These are phyloP conservation scores for Agmasoma carcini DNA, from an alignment of 371 early-diverging fungal genomes.

Conservation along the genomic window DNA sequence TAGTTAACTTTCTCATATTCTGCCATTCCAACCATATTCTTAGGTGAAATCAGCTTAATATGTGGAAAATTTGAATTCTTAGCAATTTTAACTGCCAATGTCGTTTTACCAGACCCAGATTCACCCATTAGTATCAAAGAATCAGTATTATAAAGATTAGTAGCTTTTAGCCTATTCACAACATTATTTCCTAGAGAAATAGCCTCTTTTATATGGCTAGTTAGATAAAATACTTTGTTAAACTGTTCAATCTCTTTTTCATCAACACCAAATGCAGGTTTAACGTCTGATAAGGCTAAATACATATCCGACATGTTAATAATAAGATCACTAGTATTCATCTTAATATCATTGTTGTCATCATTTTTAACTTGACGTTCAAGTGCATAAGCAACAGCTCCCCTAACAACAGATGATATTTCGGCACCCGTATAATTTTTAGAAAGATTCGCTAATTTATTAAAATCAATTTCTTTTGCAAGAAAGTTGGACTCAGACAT, in stretches of 20 bases:
- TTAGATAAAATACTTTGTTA: slow-evolving; percentile 61
- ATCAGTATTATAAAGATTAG: slow-evolving; percentile 70
- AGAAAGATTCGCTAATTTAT: slow-evolving; percentile 71
- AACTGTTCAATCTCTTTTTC: slow-evolving; percentile 61
- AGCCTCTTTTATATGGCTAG: slow-evolving; percentile 68
- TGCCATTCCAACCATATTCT: slow-evolving; percentile 78
- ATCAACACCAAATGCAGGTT: slow-evolving; percentile 85
- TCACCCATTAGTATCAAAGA: slow-evolving; percentile 61
- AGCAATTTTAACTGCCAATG: slow-evolving; percentile 83
- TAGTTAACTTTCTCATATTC: slow-evolving; percentile 76
- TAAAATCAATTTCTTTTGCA: slow-evolving; percentile 68
- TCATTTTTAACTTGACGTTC: slow-evolving; percentile 73
- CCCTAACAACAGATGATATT: slow-evolving; percentile 84
- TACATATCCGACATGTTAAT: slow-evolving; percentile 78
- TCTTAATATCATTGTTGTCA: slow-evolving; percentile 40
- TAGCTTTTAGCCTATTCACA: slow-evolving; percentile 55
- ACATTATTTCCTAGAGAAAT: slow-evolving; percentile 60
- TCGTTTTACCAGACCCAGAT: slow-evolving; percentile 84
- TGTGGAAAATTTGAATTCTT: slow-evolving; percentile 82
- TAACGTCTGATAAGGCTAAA: slow-evolving; percentile 79
- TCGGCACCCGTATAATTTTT: slow-evolving; percentile 99
- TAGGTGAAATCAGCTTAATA: slow-evolving; percentile 89
- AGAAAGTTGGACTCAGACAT: slow-evolving; percentile 71
- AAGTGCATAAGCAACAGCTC: slow-evolving; percentile 93
- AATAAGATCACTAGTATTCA: slow-evolving; percentile 65